These are phyloP conservation scores for Rhynchospora pubera DNA, from an alignment of 176 grass and related monocot genomes.

Conservation along the genomic window DNA sequence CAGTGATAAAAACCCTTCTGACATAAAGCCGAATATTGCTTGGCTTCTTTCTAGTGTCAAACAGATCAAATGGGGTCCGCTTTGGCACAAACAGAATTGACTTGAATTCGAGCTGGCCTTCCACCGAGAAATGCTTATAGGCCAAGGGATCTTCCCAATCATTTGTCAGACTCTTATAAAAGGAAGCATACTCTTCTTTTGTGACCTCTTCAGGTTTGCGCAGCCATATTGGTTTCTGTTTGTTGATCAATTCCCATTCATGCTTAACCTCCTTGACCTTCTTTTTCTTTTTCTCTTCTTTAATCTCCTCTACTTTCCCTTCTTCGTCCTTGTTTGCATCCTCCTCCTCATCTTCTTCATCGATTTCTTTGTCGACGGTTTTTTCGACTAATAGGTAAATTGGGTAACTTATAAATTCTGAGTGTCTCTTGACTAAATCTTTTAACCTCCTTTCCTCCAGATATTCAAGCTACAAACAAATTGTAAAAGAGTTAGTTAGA, in stretches of 20 bases:
- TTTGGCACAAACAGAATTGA: conserved; percentile 32
- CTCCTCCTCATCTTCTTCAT: conserved; percentile 28
- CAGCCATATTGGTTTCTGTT: conserved; percentile 42
- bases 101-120: conserved; percentile 43
- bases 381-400: conserved; percentile 25
- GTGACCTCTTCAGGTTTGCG: conserved; percentile 36
- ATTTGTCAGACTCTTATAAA: conserved; percentile 41
- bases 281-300: conserved; percentile 31
- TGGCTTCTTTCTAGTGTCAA: conserved; percentile 33
- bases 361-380: conserved; percentile 28
- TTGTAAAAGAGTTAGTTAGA: neutral
- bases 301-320: conserved; percentile 32
- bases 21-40: conserved; percentile 42
- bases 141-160: conserved; percentile 43
- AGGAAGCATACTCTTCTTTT: conserved; percentile 33
- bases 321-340: conserved; percentile 22
- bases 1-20: conserved; percentile 34
- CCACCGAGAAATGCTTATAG: conserved; percentile 36
- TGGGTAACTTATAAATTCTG: conserved; percentile 29
- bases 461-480: conserved; percentile 23
- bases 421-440: conserved; percentile 31
- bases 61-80: conserved; percentile 35
- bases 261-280: conserved; percentile 32
- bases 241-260: conserved; percentile 35
- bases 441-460: conserved; percentile 26